Evolutionary conservation across 768 basidiomycete species (phyloP), one percentile per base, ranked within the genome.

Genomic region (Paxillus ammoniavirescens): DNA sequence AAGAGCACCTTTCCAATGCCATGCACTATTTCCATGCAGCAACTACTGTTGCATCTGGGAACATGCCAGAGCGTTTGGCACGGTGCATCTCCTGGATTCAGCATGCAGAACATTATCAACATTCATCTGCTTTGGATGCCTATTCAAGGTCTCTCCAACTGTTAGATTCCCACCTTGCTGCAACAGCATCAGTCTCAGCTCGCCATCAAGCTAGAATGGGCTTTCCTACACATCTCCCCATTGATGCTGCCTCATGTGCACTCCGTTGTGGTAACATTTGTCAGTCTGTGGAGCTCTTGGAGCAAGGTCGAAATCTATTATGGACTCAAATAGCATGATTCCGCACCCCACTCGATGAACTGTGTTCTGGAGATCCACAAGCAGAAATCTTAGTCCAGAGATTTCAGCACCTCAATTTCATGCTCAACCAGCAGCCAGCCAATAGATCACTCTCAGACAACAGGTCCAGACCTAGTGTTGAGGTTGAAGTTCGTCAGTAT

Each of bases 241-340:
- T 49, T 9, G 26, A 56, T 42, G 50, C 51, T 21, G 51, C 51
- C 8, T 56, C 55, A 31, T 56, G 45, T 23, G 66, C 66, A 37
- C 50, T 62, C 52, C 37, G n/a, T 36, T n/a, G n/a, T 5, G 45
- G 40, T 18, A 47, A 58, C 21, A 23, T 21, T 18, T 44, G 58
- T 37, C 47, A 37, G 31, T 66, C 66, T 6, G 26, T 69, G 10
- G 63, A 67, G 53, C 64, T 67, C 60, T 44, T 68, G 43, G 69
- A 71, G 43, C 62, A 68, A 42, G 64, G 67, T 4, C 64, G 64
- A 4, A 61, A 60, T 10, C 50, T 65, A 10, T 60, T 65, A 7
- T 69, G 69, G 68, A 59, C 55, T 21, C 63, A 69, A 42, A 33
- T 66, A 6, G 47, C 59, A 21, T 54, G 63, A 26, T 63, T 67